Percentiles rank a stretch among this genome's conserved stretches.
These are phyloP conservation scores for Tricholoma flavovirens DNA, from an alignment of 768 basidiomycete species.

Conservation along the genomic window DNA sequence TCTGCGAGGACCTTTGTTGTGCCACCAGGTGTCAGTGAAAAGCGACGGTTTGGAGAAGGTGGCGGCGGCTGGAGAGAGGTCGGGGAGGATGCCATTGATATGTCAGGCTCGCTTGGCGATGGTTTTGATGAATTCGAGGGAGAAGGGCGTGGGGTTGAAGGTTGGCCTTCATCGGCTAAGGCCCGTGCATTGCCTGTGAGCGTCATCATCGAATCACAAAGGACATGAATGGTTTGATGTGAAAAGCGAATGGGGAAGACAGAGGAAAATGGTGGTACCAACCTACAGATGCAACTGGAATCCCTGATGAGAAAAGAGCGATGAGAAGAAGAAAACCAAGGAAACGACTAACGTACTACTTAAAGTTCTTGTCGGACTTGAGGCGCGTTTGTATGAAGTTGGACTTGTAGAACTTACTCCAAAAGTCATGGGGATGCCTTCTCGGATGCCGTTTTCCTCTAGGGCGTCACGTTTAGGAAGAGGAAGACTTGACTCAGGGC, in stretches of 20 bases:
- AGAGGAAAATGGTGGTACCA: conserved; percentile 26
- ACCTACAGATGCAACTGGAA: conserved; percentile 77
- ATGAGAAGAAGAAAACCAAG: conserved; percentile 11
- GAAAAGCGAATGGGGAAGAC: conserved; percentile 9
- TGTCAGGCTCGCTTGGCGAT: conserved; percentile 32
- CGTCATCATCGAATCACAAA: conserved; percentile 19
- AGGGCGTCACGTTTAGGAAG: conserved; percentile 53
- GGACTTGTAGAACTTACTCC: conserved; percentile 33
- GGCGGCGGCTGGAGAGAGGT: conserved; percentile 47
- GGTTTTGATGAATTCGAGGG: conserved; percentile 21
- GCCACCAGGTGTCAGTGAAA: conserved; percentile 65
- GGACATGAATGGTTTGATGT: conserved; percentile 19
- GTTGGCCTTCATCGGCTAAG: conserved; percentile 67
- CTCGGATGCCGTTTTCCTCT: conserved; percentile 56
- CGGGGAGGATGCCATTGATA: conserved; percentile 26
- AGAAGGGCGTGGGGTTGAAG: conserved; percentile 28
- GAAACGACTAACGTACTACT: conserved; percentile 55
- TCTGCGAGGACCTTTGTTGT: conserved; percentile 88
- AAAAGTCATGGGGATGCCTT: conserved; percentile 67
- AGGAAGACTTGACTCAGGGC: conserved; percentile 71
- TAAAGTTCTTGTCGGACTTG: conserved; percentile 72
- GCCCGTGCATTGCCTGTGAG: conserved; percentile 75
- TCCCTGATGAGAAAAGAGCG: conserved; percentile 41
- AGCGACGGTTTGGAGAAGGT: conserved; percentile 35
- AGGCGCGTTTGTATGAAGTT: conserved; percentile 41